Base-by-base conservation (phyloP, 768 basidiomycete genomes). In the Agaricus blazei region DNA sequence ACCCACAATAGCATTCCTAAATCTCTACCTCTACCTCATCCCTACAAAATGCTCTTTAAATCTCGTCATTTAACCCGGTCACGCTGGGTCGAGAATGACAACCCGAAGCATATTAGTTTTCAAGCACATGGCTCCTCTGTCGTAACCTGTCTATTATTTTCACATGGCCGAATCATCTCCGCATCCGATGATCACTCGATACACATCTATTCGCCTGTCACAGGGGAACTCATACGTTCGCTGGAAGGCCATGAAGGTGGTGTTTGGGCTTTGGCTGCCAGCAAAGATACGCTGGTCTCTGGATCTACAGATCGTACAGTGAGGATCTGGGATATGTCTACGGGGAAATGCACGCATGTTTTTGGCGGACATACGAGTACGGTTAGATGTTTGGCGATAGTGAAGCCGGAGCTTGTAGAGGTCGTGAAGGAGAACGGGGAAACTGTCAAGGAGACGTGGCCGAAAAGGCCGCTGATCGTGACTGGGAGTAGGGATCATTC, bases 161-260 rank as follows among this genome's bases (percentile, higher is more conserved):
- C 96, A 48, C 84, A 85, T 58, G 90, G 90, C 29, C 92, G 95
- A 58, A 93, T 99, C 71, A 93, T 99, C 64, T 94, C 92, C 9
- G 95, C 96, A 9, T 96, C 93, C 0, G 96, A 99, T 69, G 95
- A 98, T 70, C 93, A 98, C 63, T 90, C 93, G 3, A 97, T 98
- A 64, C 91, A 95, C 65, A 85, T 99, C 45, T 98, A 96, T 68
- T 88, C 87, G 24, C 94, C 92, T n/a, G 68, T 79, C 27, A 90
- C 87, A 0, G 96, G 96, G 11, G 77, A 82, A 37, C 79, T 90
- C 23, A 68, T 87, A 4, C 83, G 81, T 41, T 81, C 86, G 1
- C 78, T 98, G 42, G 80, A 89, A 56, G 96, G 95, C 3, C 95
- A 98, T 63, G 90, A 93, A 62, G 95, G 95, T 48, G 95, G 95